Conservation (phyloP, 306 rosid genomes). For the Castanea crenata region DNA sequence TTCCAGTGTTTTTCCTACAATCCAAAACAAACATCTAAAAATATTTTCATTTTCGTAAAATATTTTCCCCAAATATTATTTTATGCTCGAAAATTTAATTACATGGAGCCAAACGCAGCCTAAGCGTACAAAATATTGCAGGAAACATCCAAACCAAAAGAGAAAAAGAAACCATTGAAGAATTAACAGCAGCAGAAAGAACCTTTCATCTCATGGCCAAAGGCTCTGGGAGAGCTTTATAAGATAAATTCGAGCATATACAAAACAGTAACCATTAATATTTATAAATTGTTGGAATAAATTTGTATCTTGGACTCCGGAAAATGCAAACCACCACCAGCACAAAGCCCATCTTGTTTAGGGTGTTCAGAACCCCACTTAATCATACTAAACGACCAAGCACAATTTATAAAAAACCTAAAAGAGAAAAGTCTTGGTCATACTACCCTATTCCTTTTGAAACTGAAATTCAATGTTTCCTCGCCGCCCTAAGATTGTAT, state of each 20-base stretch:
- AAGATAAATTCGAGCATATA: slow-evolving; percentile 37
- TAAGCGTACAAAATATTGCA: not conserved
- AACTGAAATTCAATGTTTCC: slow-evolving; percentile 59
- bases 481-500: slow-evolving; percentile 49
- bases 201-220: too few relatives aligned
- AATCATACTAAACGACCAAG: slow-evolving; percentile 6
- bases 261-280: slow-evolving; percentile 34
- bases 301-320: slow-evolving; percentile 27
- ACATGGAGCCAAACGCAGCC: too few relatives aligned
- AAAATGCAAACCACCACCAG: slow-evolving; percentile 30
- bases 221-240: not conserved
- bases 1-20: too few relatives aligned
- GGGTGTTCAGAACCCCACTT: slow-evolving; percentile 17
- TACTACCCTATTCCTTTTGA: slow-evolving; percentile 8
- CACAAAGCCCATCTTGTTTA: slow-evolving; percentile 7
- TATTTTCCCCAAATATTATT: too few relatives aligned
- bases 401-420: not conserved
- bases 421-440: slow-evolving; percentile 15
- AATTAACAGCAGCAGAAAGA: slow-evolving; percentile 18
- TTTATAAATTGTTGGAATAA: slow-evolving; percentile 25
- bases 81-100: too few relatives aligned
- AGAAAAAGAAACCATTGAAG: not conserved
- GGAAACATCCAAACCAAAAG: not conserved
- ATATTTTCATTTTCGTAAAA: too few relatives aligned
- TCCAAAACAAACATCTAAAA: too few relatives aligned